Conservation (phyloP, 2,329 filamentous ascomycete genomes). For the Lasiodiplodia sp. region DNA sequence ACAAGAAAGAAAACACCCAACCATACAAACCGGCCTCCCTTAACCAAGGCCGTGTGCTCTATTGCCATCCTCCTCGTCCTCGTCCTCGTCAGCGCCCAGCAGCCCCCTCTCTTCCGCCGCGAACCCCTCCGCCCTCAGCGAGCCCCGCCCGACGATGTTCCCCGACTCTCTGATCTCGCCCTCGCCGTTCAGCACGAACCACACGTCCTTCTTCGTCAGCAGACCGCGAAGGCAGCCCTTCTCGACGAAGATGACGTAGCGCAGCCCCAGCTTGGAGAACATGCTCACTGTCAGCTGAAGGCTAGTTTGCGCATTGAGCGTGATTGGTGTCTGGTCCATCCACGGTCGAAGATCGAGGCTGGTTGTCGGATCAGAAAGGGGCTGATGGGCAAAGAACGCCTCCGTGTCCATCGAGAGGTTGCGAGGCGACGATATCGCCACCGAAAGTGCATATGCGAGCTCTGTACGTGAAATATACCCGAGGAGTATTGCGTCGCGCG, state of each 20-base stretch:
- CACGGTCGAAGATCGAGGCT: constrained; percentile 91
- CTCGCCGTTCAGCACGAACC: constrained; percentile 86
- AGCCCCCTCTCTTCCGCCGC: constrained; percentile 50
- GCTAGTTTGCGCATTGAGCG: constrained; percentile 76
- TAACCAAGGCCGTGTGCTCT: neutral
- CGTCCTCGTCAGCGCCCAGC: constrained; percentile 34
- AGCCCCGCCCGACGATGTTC: constrained; percentile 42
- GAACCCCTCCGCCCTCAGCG: constrained; percentile 43
- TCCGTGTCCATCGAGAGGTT: constrained; percentile 74
- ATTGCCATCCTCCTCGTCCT: constrained; percentile 16
- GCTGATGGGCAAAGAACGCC: constrained; percentile 84
- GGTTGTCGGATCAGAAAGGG: constrained; percentile 73
- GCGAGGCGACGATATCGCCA: constrained; percentile 63
- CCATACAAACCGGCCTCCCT: neutral
- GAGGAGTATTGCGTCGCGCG: constrained; percentile 77
- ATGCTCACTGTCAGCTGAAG: constrained; percentile 89
- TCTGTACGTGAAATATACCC: constrained; percentile 96
- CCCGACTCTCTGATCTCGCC: constrained; percentile 37
- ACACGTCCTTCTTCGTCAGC: constrained; percentile 96
- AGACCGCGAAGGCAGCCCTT: constrained; percentile 82
- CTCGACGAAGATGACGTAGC: constrained; percentile 88
- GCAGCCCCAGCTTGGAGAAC: constrained; percentile 91
- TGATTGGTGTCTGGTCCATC: constrained; percentile 99
- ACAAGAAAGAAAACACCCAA: constrained; percentile 4
- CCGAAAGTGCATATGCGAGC: constrained; percentile 80